Evolutionary conservation across 331 rosid genomes (phyloP).

Genomic region (Malus hybrid): DNA sequence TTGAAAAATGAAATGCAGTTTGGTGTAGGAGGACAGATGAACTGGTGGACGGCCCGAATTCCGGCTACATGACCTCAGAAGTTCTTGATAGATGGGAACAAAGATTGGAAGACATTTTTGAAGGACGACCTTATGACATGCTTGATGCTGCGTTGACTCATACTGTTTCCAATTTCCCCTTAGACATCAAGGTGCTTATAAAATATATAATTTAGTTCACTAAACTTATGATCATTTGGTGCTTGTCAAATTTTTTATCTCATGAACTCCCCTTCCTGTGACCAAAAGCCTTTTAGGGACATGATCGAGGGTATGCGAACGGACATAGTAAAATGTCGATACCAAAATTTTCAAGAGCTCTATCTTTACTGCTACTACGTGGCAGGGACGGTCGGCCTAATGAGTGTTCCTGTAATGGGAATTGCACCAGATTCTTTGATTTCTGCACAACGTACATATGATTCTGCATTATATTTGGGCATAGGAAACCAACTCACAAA

Average conservation of each 20-base stretch:
- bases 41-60: conserved; percentile 78
- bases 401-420: conserved; percentile 89
- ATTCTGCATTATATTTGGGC: conserved; percentile 68
- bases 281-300: conserved; percentile 65
- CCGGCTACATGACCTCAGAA: conserved; percentile 47
- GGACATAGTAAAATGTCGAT: conserved; percentile 58
- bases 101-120: conserved; percentile 57
- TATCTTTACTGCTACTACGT: conserved; percentile 82
- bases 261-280: background rate
- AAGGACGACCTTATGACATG: conserved; percentile 66
- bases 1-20: conserved; percentile 28
- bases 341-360: conserved; percentile 62
- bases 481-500: conserved; percentile 84
- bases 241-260: background rate
- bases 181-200: conserved; percentile 61
- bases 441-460: conserved; percentile 41
- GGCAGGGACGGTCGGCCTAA: conserved; percentile 84
- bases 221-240: background rate
- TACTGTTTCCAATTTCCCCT: conserved; percentile 54
- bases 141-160: conserved; percentile 69
- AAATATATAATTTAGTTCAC: background rate
- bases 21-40: conserved; percentile 98
- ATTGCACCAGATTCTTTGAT: conserved; percentile 52
- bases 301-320: conserved; percentile 90
- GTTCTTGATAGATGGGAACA: conserved; percentile 92